Evolutionary conservation across 495 filamentous ascomycete genomes (phyloP).

Genomic region (Hypoxylon perforatum): DNA sequence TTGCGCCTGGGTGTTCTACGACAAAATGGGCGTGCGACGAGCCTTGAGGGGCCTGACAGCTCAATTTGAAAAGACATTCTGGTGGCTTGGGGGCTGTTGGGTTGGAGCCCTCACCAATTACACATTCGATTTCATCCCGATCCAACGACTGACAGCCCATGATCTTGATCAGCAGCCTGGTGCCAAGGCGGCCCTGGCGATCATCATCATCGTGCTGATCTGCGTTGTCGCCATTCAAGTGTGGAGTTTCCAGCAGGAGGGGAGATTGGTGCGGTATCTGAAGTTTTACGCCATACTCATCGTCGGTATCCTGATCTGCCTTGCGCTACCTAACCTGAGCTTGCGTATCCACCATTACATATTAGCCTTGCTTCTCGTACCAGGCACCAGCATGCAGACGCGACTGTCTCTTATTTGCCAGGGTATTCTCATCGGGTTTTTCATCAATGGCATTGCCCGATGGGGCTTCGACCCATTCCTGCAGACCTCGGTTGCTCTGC

Average conservation of each 20-base stretch:
- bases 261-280: conserved; percentile 73
- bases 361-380: conserved; percentile 81
- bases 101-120: conserved; percentile 85
- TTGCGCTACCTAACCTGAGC: conserved; percentile 81
- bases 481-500: conserved; percentile 80
- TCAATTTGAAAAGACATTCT: conserved; percentile 75
- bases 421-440: conserved; percentile 87
- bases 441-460: conserved; percentile 89
- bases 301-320: conserved; percentile 67
- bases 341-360: conserved; percentile 97
- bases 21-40: conserved; percentile 67
- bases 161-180: conserved; percentile 83
- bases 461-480: conserved; percentile 94
- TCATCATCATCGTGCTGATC: conserved; percentile 72
- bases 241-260: conserved; percentile 79
- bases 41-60: conserved; percentile 67
- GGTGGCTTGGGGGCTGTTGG: conserved; percentile 81
- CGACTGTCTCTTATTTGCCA: conserved; percentile 83
- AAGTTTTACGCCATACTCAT: conserved; percentile 75
- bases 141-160: conserved; percentile 78
- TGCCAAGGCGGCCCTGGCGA: conserved; percentile 73
- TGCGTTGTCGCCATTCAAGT: conserved; percentile 73
- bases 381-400: conserved; percentile 85
- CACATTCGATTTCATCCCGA: conserved; percentile 85
- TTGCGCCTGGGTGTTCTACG: conserved; percentile 77